Evolutionary conservation across 2,329 filamentous ascomycete species (phyloP).

Genomic region (Penicillium sp.): DNA sequence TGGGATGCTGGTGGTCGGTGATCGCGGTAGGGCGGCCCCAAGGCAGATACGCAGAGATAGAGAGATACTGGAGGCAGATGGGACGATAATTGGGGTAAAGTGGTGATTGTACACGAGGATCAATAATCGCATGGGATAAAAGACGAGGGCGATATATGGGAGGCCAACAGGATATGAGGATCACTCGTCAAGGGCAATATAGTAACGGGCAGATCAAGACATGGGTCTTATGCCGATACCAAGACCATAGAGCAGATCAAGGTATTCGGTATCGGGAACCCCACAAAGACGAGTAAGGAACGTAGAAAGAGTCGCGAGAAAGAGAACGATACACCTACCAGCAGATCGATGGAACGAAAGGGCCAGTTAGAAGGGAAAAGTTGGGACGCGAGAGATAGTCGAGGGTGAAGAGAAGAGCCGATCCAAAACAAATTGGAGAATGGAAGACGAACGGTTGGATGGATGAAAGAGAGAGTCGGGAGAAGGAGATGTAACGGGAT

Average conservation of each 20-base stretch:
- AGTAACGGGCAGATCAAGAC: not conserved
- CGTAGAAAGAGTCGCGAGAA: not conserved
- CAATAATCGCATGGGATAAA: not conserved
- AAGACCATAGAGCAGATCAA: slow-evolving; percentile 3
- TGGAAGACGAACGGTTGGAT: slow-evolving; percentile 22
- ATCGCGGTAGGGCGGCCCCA: not conserved
- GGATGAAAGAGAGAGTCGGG: slow-evolving; percentile 18
- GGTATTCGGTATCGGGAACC: not conserved
- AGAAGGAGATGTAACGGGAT: slow-evolving; percentile 18
- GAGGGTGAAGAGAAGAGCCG: slow-evolving; percentile 27
- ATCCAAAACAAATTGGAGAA: slow-evolving; percentile 31
- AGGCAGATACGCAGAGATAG: slow-evolving; percentile 6
- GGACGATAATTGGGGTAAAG: not conserved
- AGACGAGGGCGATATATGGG: not conserved
- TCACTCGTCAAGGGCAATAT: slow-evolving; percentile 3
- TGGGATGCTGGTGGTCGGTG: not conserved
- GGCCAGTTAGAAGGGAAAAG: not conserved
- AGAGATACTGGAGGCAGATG: not conserved
- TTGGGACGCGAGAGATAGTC: slow-evolving; percentile 19
- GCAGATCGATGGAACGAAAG: not conserved
- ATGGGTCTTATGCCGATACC: slow-evolving; percentile 3
- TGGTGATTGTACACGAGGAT: not conserved
- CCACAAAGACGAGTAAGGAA: slow-evolving; percentile 1
- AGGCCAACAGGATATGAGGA: not conserved
- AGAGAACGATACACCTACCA: not conserved